Evolutionary conservation across 768 basidiomycete genomes (phyloP), one percentile per base, ranked within the genome.

Genomic region (Leucocoprinus birnbaumii): DNA sequence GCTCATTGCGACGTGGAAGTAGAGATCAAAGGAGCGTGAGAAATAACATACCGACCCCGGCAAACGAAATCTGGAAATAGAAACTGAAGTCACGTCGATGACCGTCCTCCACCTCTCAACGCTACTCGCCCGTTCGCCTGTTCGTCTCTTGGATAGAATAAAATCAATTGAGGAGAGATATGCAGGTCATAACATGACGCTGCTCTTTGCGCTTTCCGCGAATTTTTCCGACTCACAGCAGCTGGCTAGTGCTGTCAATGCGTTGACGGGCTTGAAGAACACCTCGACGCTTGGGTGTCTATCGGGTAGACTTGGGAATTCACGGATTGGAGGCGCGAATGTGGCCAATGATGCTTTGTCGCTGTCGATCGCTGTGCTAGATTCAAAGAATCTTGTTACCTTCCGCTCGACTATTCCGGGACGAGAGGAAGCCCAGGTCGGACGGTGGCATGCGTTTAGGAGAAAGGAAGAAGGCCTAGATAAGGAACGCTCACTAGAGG

Each of bases 331-430:
- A 48, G 27, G 44, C 24, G 25, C 6, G 54, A 35, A 22, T 50
- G 47, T 43, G 50, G 49, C 19, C 2, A 51, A 41, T 18, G 47
- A 44, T 55, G 40, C 42, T 18, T 44, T 51, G 5, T 56, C 52
- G 51, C 54, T 67, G 19, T 82, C 85, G 21, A 62, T 89, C 7
- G 85, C 82, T 0, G 62, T 79, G 3, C 80, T 87, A 49, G 74
- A 82, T 49, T 60, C 72, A 1, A 56, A 66, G 0, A 49, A 63
- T 7, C 78, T 77, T 10, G 68, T 73, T 1, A 68, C 79, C 1
- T 90, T 90, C 61, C 76, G 77, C n/a, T 89, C 87, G 8, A 76
- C 74, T 1, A 79, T 90, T 51, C 77, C 79, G 1, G 88, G 89
- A 10, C 72, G 72, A 45, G 66, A 71, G n/a, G 71, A 79, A 14